Evolutionary conservation across 441 rosid genomes (phyloP).

Genomic region (Rhodomyrtus psidioides): DNA sequence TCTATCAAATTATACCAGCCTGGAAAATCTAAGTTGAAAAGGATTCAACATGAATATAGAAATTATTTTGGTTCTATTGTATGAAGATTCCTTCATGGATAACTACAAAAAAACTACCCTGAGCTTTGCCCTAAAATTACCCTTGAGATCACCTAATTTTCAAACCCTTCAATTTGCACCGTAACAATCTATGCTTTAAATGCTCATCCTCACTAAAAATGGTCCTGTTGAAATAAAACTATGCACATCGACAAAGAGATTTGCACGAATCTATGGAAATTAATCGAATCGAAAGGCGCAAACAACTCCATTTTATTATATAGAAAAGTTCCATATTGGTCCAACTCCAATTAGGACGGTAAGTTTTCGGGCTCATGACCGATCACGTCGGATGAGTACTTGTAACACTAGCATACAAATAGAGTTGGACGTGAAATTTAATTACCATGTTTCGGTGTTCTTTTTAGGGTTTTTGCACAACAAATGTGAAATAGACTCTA

Average conservation of each 20-base stretch:
- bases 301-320: background rate
- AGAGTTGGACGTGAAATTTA: background rate
- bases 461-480: background rate
- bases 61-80: background rate
- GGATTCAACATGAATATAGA: background rate
- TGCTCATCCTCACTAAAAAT: background rate
- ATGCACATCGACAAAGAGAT: background rate
- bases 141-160: background rate
- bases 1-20: background rate
- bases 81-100: background rate
- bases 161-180: background rate
- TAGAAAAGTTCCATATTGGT: background rate
- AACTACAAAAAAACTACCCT: background rate
- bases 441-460: background rate
- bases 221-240: background rate
- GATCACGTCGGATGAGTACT: background rate
- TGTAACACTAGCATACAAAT: background rate
- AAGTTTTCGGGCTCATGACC: background rate
- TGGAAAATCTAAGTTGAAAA: background rate
- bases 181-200: background rate
- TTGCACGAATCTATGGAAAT: background rate
- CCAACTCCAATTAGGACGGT: background rate
- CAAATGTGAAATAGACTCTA: rapidly evolving
- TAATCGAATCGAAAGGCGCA: background rate
- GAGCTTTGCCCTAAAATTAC: background rate